phyloP scores from a whole-genome alignment of 306 rosid genomes.

The Psophocarpus tetragonolobus region DNA sequence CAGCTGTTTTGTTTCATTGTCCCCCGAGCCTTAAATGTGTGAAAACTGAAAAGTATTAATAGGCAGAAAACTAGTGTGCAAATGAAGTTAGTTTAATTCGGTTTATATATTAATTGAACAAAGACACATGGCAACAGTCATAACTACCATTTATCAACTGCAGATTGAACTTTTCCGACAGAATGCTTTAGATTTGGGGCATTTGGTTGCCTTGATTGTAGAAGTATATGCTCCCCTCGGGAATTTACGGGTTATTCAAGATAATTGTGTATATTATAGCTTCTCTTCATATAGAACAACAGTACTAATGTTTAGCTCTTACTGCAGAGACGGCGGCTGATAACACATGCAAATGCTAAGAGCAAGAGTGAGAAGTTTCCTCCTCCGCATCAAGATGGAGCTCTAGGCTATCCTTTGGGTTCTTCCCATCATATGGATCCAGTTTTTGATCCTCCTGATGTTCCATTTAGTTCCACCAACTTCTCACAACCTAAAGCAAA shows the following conservation, averaged over 20 bases:
- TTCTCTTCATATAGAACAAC: slow-evolving; percentile 10
- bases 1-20: slow-evolving; percentile 1
- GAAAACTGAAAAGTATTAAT: not conserved
- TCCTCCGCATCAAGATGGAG: slow-evolving; percentile 98
- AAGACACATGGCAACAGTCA: not conserved
- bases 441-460: slow-evolving; percentile 78
- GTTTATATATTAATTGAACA: not conserved
- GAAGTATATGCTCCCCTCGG: not conserved
- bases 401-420: slow-evolving; percentile 86
- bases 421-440: slow-evolving; percentile 94
- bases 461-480: slow-evolving; percentile 86
- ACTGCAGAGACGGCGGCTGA: slow-evolving; percentile 81
- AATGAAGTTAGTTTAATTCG: not conserved
- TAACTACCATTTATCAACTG: not conserved
- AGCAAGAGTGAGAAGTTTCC: slow-evolving; percentile 99
- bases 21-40: not conserved
- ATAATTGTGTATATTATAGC: not conserved
- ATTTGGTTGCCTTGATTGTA: slow-evolving; percentile 5
- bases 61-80: not conserved
- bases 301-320: slow-evolving; percentile 7
- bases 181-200: not conserved
- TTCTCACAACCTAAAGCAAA: slow-evolving; percentile 72
- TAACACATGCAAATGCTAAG: slow-evolving; percentile 94
- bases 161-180: not conserved
- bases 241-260: not conserved